Percentiles rank a stretch among this genome's conserved stretches.
These are phyloP conservation scores for Adenanthera pavonina DNA, from an alignment of 306 rosid species.

Conservation along the genomic window DNA sequence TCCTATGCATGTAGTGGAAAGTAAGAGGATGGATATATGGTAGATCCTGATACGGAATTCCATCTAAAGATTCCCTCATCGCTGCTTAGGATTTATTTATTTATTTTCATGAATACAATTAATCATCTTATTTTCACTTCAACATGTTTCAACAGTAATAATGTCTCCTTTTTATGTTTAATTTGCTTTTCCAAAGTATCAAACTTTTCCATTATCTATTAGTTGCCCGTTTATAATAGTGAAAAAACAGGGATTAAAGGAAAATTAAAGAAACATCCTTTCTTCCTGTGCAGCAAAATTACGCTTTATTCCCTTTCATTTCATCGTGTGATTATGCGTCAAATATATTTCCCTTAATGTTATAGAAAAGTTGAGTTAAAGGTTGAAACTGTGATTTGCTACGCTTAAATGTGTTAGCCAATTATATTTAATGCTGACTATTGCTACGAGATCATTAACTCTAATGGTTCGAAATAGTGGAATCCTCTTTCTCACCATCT, in stretches of 20 bases:
- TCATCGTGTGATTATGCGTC: not conserved
- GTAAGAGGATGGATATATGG: not conserved
- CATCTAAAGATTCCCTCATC: constrained; percentile 30
- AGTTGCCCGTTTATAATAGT: not conserved
- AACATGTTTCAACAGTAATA: not conserved
- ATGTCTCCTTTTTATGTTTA: not conserved
- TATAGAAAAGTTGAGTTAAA: not conserved
- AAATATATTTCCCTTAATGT: not conserved
- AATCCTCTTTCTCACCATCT: not conserved
- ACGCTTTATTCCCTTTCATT: not conserved
- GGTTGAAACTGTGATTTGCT: not conserved
- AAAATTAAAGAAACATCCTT: not conserved
- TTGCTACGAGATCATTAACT: not conserved
- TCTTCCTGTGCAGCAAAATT: not conserved
- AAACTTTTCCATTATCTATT: not conserved
- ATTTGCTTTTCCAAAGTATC: not conserved
- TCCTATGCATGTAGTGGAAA: constrained; percentile 4
- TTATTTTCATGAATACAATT: not conserved
- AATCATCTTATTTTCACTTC: not conserved
- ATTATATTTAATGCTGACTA: not conserved
- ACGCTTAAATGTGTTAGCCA: not conserved
- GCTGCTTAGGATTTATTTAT: not conserved
- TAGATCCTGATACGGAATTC: constrained; percentile 46
- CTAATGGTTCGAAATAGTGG: constrained; percentile 10
- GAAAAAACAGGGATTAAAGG: not conserved